Evolutionary conservation across 306 rosid genomes (phyloP), one percentile per base, ranked within the genome.

Genomic region (Morella rubra): DNA sequence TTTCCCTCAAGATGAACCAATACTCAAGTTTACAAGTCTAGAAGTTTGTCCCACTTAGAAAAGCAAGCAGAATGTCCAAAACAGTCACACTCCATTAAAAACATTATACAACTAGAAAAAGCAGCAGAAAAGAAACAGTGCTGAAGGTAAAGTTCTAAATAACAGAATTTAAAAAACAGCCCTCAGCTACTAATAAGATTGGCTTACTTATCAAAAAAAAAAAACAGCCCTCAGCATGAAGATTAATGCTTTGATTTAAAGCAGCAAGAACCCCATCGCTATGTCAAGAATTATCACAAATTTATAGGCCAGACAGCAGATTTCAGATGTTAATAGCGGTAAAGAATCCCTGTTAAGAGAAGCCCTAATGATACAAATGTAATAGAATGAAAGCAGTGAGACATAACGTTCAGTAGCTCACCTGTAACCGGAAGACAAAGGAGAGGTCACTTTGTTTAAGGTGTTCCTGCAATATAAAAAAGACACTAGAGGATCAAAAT

Each of bases 361-460:
- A 12, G 41, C 24, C 19, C 69, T 5, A 15, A 45, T 45, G 62
- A 41, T 22, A 27, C 41, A 68, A 76, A 77, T 8, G 60, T 78
- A 61, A 86, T 52, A 13, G 47, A 7, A 46, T 18, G 44, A 15
- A 62, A 78, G 20, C 69, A 56, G 52, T 53, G 56, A 51, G 45
- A 37, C 18, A 75, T 69, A 81, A 15, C 19, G 60, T 76, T 69
- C 55, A 50, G 66, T 74, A 56, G 66, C 65, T 82, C 89, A 96
- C 99, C 99, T 96, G 98, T 80, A 96, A 88, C 80, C 99, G 89
- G 87, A 91, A 96, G 76, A 96, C 96, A 86, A 96, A 96, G 50
- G 99, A 93, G 73, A 93, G 87, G 72, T 96, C 98, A 44, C 93
- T 89, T 86, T 90, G 93, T 82, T 96, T 92, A 27, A 91, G 70